Evolutionary conservation across 2,329 filamentous ascomycete genomes (phyloP).

Genomic region (Fonsecaea multimorphosa): DNA sequence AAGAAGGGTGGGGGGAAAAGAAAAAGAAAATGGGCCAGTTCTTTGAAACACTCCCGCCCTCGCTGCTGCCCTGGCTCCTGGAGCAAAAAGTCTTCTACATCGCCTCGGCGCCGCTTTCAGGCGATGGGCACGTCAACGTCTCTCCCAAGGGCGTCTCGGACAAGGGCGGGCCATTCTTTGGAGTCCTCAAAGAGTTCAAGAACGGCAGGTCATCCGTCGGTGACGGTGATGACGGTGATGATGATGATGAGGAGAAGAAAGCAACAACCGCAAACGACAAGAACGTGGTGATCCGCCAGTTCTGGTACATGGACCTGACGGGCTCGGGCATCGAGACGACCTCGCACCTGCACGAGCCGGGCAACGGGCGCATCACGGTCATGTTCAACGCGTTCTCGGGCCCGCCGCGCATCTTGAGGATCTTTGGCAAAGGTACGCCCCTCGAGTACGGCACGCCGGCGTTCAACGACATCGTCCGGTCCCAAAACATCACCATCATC

Average conservation of each 20-base stretch:
- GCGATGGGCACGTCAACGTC: slow-evolving; percentile 70
- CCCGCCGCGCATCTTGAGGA: slow-evolving; percentile 65
- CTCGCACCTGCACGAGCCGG: slow-evolving; percentile 69
- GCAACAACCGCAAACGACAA: slow-evolving; percentile 15
- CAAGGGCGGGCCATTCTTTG: slow-evolving; percentile 66
- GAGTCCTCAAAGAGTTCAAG: slow-evolving; percentile 32
- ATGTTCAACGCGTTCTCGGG: slow-evolving; percentile 73
- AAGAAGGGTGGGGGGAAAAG: not conserved
- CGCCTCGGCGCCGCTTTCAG: slow-evolving; percentile 71
- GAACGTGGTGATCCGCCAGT: slow-evolving; percentile 31
- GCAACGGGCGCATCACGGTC: slow-evolving; percentile 73
- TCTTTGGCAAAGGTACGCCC: slow-evolving; percentile 49
- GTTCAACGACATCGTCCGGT: slow-evolving; percentile 53
- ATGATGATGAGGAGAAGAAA: not conserved
- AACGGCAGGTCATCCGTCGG: too few species aligned
- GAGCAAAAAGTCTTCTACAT: slow-evolving; percentile 77
- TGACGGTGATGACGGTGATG: too few species aligned
- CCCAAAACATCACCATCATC: slow-evolving; percentile 44
- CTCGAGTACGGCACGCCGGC: slow-evolving; percentile 64
- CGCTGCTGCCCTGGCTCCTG: slow-evolving; percentile 68
- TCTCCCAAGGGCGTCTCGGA: slow-evolving; percentile 76
- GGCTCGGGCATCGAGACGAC: slow-evolving; percentile 80
- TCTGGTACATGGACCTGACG: slow-evolving; percentile 51
- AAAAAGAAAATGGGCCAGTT: slow-evolving; percentile 62
- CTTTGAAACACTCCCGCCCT: slow-evolving; percentile 60